Evolutionary conservation across 208 protist genomes (phyloP).

Genomic region (Zelonia costaricensis): DNA sequence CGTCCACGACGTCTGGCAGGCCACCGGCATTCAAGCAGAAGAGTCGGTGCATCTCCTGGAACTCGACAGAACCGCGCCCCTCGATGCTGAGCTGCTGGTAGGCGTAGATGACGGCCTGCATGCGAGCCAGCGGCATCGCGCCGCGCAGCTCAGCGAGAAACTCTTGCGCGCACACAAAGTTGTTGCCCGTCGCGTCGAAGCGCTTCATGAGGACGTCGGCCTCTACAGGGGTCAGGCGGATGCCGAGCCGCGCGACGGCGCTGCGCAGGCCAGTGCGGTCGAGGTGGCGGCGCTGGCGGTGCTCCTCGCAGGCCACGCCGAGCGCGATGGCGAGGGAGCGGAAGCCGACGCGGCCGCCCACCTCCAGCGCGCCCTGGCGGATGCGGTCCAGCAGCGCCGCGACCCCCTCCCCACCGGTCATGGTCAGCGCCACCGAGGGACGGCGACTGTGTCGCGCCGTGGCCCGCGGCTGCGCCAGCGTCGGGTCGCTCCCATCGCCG

Average conservation of each 20-base stretch:
- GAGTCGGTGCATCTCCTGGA: conserved; percentile 68
- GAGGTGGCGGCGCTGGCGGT: conserved; percentile 40
- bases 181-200: conserved; percentile 74
- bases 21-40: conserved; percentile 58
- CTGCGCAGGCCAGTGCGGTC: conserved; percentile 48
- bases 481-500: conserved; percentile 2
- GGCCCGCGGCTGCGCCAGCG: conserved; percentile 4
- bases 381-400: conserved; percentile 56
- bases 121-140: conserved; percentile 58
- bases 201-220: conserved; percentile 75
- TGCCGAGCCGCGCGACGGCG: conserved; percentile 51
- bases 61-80: conserved; percentile 74
- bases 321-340: conserved; percentile 68
- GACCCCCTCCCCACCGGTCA: conserved; percentile 46
- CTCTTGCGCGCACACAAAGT: conserved; percentile 74
- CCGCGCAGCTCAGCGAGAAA: conserved; percentile 79
- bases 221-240: conserved; percentile 58
- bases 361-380: conserved; percentile 56
- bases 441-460: conserved; percentile 3
- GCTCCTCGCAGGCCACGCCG: conserved; percentile 73
- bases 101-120: conserved; percentile 61
- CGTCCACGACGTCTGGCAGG: conserved; percentile 75
- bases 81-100: conserved; percentile 81
- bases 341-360: conserved; percentile 78
- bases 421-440: conserved; percentile 24